Evolutionary conservation across 2,329 filamentous ascomycete species (phyloP), one percentile per base, ranked within the genome.

Genomic region (Beauveria sp.): DNA sequence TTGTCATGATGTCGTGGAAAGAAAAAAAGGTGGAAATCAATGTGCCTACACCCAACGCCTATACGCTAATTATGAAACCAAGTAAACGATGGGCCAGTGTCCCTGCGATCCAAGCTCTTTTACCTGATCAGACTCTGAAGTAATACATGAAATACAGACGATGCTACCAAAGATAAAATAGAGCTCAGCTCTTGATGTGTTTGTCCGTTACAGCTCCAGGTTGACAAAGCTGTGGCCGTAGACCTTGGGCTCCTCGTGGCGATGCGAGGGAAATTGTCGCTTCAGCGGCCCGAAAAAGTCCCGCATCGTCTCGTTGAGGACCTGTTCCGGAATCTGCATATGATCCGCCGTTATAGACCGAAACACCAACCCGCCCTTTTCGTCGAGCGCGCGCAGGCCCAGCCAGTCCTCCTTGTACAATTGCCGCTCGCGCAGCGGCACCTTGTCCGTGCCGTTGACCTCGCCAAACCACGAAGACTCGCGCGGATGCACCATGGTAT

Each of bases 401-500:
- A 99, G 77, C 95, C 95, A 99, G 77, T 99, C 93, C 75, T 98
- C 88, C 67, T 83, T 84, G 74, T 97, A 99, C 2, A 98, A 78
- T 30, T 75, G 73, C 62, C 90, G 81, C 58, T 92, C 83, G 66
- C 83, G 81, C 71, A 99, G 75, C 18, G 81, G 81, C 51, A 85
- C 90, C 63, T 86, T n/a, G n/a, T 6, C 81, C 3, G 86, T 89
- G 40, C 78, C 79, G 73, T 95, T 91, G 53, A 95, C 88, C 72
- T 98, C 92, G 45, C 86, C 85, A 72, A 98, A 99, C 90, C 92
- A 97, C 5, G 88, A 82, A 46, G 87, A 90, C 81, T 97, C 89
- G 79, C 93, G 96, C 46, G 95, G 95, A 55, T 96, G 84, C 38
- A 93, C 91, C 28, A 90, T 91, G 42, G 80, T 85, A 75, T 99